These are phyloP conservation scores for Euryodendron excelsum DNA, from an alignment of 148 eudicot genomes.

Conservation along the genomic window DNA sequence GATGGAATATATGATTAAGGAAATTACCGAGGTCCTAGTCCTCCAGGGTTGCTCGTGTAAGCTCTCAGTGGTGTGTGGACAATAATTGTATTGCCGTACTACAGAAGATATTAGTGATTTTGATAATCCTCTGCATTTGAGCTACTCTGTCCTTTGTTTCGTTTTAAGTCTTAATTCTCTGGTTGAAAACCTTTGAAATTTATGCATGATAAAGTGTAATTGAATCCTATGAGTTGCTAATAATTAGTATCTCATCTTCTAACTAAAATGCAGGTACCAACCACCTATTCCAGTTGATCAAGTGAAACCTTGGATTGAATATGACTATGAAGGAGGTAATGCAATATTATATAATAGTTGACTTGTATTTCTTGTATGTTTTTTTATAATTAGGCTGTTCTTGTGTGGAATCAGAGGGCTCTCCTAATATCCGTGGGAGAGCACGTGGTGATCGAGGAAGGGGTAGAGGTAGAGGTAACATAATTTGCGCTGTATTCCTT, in stretches of 20 bases:
- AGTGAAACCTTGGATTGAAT: slow-evolving; percentile 27
- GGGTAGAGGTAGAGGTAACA: slow-evolving; percentile 27
- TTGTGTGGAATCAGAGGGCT: slow-evolving; percentile 20
- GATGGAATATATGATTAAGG: too few species aligned
- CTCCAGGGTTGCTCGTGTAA: not conserved
- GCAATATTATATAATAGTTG: not conserved
- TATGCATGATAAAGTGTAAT: not conserved
- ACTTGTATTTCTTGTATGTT: not conserved
- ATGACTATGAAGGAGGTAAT: slow-evolving; percentile 27
- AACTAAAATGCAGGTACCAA: slow-evolving; percentile 24
- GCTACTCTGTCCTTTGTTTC: not conserved
- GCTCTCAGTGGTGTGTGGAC: not conserved
- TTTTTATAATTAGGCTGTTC: not conserved
- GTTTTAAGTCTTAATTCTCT: not conserved
- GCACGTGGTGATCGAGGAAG: slow-evolving; percentile 30
- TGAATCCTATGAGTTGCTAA: not conserved
- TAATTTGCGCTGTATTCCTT: not conserved
- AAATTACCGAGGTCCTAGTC: not conserved
- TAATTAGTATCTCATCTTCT: not conserved
- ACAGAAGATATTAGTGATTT: not conserved
- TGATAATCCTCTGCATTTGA: too few species aligned
- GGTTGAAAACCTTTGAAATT: not conserved
- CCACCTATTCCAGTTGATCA: slow-evolving; percentile 30
- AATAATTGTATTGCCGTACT: not conserved
- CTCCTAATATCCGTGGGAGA: slow-evolving; percentile 24